phyloP scores from a whole-genome alignment of 192 early-diverging fungal species.

The Pecoramyces ruminantium region DNA sequence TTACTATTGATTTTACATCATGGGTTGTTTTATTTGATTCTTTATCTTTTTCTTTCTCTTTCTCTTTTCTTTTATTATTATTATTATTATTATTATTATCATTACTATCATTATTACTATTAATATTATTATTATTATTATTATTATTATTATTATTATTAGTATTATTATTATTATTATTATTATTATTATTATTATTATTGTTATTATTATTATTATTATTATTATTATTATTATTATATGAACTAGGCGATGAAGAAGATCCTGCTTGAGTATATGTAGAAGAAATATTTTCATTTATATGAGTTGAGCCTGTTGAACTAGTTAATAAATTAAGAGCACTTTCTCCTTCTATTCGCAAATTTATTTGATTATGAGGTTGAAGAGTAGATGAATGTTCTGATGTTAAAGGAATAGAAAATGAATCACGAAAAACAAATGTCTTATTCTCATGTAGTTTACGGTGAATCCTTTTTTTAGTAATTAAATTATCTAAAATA shows the following conservation, averaged over 20 bases:
- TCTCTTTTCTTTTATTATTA: too few species aligned
- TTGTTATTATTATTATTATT: too few species aligned
- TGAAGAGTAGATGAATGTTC: neutral
- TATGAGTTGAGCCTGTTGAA: neutral
- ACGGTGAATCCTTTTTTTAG: neutral
- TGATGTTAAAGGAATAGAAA: neutral
- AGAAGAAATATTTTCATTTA: neutral
- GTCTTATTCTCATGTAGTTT: neutral
- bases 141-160: too few species aligned
- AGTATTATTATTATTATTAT: too few species aligned
- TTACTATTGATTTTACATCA: neutral
- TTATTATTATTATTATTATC: too few species aligned
- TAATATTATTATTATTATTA: too few species aligned
- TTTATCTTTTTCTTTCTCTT: too few species aligned
- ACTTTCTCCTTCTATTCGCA: neutral
- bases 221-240: too few species aligned
- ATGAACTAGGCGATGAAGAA: neutral
- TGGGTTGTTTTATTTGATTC: neutral
- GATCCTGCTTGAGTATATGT: neutral
- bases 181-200: too few species aligned
- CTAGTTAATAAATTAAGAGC: neutral
- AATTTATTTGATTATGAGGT: neutral
- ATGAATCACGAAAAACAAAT: neutral
- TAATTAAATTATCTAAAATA: neutral
- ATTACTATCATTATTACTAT: too few species aligned